A percentile compares a stretch with the other conserved stretches of the same genome.
Evolutionary conservation across 176 grass and related monocot species (phyloP).

Genomic region (Dendrocalamus sinicus): DNA sequence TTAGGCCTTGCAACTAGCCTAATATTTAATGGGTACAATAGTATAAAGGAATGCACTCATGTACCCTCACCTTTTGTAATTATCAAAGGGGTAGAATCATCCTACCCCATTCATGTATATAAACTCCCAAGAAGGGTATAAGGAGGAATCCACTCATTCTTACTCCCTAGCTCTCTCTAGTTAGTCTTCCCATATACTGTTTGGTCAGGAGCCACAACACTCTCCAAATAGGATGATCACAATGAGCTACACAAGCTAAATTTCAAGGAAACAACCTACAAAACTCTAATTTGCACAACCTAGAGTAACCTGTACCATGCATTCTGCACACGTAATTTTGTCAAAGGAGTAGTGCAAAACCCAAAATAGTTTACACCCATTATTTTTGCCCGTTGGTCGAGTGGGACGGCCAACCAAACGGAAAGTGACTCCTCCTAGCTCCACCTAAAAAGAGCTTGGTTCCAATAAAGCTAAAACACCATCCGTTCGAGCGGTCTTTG

Average conservation of each 20-base stretch:
- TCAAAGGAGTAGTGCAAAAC: neutral
- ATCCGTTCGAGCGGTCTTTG: neutral
- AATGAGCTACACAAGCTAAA: neutral
- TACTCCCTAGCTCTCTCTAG: too few relatives aligned
- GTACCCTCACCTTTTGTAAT: too few relatives aligned
- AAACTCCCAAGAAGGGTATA: too few relatives aligned
- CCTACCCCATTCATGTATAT: too few relatives aligned
- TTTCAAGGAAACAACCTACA: neutral
- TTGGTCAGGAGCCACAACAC: too few relatives aligned
- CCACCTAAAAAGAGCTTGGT: slow-evolving; percentile 38
- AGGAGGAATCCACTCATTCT: too few relatives aligned
- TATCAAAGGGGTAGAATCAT: too few relatives aligned
- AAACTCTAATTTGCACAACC: too few relatives aligned
- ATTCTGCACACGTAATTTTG: neutral
- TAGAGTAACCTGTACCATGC: neutral
- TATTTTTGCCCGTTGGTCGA: neutral
- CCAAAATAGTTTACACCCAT: neutral
- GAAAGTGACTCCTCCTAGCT: slow-evolving; percentile 32
- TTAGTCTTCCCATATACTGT: too few relatives aligned
- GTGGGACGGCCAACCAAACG: slow-evolving; percentile 27
- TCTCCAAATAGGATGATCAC: neutral
- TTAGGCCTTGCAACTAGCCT: too few relatives aligned
- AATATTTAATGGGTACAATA: too few relatives aligned
- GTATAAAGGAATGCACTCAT: too few relatives aligned
- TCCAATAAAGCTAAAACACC: slow-evolving; percentile 36